A percentile compares a stretch with the other conserved stretches of the same genome.
Conservation (phyloP, 2,329 filamentous ascomycete genomes). For the Alternaria postmessia region DNA sequence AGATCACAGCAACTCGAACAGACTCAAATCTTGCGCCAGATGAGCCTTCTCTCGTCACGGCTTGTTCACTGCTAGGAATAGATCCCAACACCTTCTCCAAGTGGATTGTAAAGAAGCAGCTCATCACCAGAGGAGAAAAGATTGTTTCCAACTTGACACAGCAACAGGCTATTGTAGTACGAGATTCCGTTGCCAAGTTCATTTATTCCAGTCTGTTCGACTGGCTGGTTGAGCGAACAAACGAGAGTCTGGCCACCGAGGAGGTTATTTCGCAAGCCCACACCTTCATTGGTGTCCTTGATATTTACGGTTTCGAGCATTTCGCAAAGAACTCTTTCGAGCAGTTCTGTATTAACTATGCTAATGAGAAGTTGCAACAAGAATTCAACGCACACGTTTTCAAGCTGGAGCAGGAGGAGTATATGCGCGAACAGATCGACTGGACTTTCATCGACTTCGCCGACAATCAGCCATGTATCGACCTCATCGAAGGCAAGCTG, state of each 20-base stretch:
- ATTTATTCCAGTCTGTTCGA: constrained; percentile 98
- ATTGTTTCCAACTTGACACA: constrained; percentile 95
- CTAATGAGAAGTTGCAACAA: constrained; percentile 98
- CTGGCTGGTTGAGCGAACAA: constrained; percentile 98
- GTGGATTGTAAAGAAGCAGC: constrained; percentile 99
- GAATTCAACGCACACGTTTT: constrained; percentile 99
- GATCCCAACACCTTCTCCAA: constrained; percentile 87
- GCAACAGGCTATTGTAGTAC: constrained; percentile 90
- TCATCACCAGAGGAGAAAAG: constrained; percentile 95
- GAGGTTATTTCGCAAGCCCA: constrained; percentile 81
- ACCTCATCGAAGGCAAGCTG: constrained; percentile 95
- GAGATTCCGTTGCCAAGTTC: constrained; percentile 97
- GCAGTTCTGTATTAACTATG: constrained; percentile 99
- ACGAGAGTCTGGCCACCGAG: constrained; percentile 86
- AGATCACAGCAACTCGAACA: constrained; percentile 88
- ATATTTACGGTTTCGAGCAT: constrained; percentile 99
- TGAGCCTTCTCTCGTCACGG: constrained; percentile 82
- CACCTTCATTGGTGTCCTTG: constrained; percentile 96
- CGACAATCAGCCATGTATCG: constrained; percentile 98
- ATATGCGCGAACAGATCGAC: constrained; percentile 93
- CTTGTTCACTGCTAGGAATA: constrained; percentile 86
- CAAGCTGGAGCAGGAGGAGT: constrained; percentile 98
- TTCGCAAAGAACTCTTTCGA: constrained; percentile 99
- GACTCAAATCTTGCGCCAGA: constrained; percentile 83
- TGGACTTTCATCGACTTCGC: constrained; percentile 99